These are phyloP conservation scores for Candida broadrunensis DNA, from an alignment of 805 yeast genomes.

Conservation along the genomic window DNA sequence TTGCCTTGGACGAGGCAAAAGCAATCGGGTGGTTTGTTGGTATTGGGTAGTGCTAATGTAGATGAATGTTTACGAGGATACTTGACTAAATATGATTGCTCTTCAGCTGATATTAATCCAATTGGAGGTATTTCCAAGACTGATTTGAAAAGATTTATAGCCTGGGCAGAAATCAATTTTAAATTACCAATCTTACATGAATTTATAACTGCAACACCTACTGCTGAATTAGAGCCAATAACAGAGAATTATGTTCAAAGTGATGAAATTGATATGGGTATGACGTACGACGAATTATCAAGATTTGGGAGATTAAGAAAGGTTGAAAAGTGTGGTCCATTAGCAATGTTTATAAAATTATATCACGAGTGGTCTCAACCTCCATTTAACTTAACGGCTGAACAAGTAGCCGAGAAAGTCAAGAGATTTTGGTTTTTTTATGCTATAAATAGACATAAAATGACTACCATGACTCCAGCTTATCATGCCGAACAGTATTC, in stretches of 20 bases:
- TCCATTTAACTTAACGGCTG: slow-evolving; percentile 62
- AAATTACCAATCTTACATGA: slow-evolving; percentile 73
- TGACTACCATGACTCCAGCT: slow-evolving; percentile 95
- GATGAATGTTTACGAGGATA: slow-evolving; percentile 97
- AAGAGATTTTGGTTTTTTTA: slow-evolving; percentile 90
- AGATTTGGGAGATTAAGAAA: slow-evolving; percentile 88
- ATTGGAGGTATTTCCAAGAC: slow-evolving; percentile 98
- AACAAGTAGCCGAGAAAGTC: slow-evolving; percentile 86
- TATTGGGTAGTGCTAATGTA: slow-evolving; percentile 93
- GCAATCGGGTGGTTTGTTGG: slow-evolving; percentile 73
- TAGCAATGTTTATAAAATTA: slow-evolving; percentile 86
- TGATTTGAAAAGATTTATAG: slow-evolving; percentile 82
- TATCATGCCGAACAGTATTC: slow-evolving; percentile 98
- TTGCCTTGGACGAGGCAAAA: slow-evolving; percentile 90
- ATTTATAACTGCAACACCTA: slow-evolving; percentile 89
- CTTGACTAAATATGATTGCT: slow-evolving; percentile 94
- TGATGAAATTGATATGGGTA: slow-evolving; percentile 98
- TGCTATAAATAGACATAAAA: slow-evolving; percentile 94
- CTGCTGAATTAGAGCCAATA: slow-evolving; percentile 97
- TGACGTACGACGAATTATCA: slow-evolving; percentile 92
- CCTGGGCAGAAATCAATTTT: slow-evolving; percentile 68
- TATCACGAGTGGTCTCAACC: slow-evolving; percentile 90
- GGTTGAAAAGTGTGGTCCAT: slow-evolving; percentile 94
- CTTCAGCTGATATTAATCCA: slow-evolving; percentile 96
- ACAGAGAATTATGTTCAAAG: slow-evolving; percentile 90